These are phyloP conservation scores for Artemisia argyi DNA, from an alignment of 129 eudicot species.

Conservation along the genomic window DNA sequence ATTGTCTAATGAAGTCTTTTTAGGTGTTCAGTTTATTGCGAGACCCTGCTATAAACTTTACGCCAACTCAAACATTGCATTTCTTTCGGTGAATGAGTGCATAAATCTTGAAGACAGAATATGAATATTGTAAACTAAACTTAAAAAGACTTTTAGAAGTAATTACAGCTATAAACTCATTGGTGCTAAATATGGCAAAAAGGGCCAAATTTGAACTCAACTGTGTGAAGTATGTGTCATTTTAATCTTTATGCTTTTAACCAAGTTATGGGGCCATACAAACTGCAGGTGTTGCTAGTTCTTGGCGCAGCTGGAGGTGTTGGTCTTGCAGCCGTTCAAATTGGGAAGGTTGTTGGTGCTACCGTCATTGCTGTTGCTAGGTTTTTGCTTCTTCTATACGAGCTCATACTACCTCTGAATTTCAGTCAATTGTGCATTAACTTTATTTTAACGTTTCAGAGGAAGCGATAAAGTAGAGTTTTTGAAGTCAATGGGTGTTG, in stretches of 20 bases:
- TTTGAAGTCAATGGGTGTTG: constrained; percentile 81
- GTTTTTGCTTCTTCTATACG: constrained; percentile 27
- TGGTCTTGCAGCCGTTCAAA: constrained; percentile 97
- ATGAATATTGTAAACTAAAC: constrained; percentile 1
- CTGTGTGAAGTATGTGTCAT: background rate
- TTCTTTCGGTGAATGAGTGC: background rate
- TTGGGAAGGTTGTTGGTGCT: constrained; percentile 93
- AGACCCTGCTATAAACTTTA: background rate
- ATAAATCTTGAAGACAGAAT: background rate
- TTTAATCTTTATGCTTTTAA: background rate
- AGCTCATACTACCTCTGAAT: background rate
- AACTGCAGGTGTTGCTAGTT: constrained; percentile 80
- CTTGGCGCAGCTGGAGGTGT: constrained; percentile 99
- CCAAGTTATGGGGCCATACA: constrained; percentile 9
- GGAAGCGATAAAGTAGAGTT: constrained; percentile 76
- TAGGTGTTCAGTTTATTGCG: background rate
- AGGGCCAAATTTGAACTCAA: background rate
- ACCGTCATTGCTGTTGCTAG: constrained; percentile 87
- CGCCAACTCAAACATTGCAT: background rate
- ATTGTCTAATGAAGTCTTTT: background rate
- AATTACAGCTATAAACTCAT: background rate
- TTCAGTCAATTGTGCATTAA: background rate
- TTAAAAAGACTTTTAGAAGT: background rate
- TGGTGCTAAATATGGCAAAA: background rate
- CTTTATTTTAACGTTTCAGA: constrained; percentile 15